Base-by-base conservation (phyloP, 2,329 filamentous ascomycete species). In the Boeremia lycopersici region DNA sequence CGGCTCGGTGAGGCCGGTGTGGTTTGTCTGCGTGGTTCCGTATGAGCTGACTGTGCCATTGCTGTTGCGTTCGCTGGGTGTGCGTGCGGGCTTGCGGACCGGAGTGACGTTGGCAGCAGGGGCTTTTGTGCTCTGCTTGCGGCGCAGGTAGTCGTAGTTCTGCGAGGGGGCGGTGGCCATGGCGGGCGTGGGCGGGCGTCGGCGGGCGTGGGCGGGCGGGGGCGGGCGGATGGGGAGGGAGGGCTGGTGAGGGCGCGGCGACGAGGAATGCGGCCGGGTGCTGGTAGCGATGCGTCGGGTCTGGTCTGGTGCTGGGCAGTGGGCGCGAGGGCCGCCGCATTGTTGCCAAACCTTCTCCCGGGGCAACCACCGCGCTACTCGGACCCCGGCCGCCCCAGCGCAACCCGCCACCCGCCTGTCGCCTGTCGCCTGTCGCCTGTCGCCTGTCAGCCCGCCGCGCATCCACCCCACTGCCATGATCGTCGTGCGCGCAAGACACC, bases 21-120 rank as follows among this genome's bases (percentile, higher is more conserved):
- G 88, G 71, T 87, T 84, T 67, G 86, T 89, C 57, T 87, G 88
- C 60, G 84, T 83, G 77, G 89, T 93, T 78, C 87, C 87, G 74
- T 87, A 88, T 63, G 91, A 96, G 83, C 89, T 93, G 75, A 92
- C 89, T 60, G 91, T 96, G 73, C 91, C 91, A 77, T 96, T 91
- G 80, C 91, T 96, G 63, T 89, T 89, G 73, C 91, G 83, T 60
- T 84, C 79, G 62, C 81, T 83, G 53, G 84, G 79, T 44, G 79
- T 80, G 66, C 83, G 79, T 51, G 77, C 76, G 56, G 81, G 81
- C 59, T 68, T 74, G 61, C 70, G 74, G 42, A 66, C 60, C 48
- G 67, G 71, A 46, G 68, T 64, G 59, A 70, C 69, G 34, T 64
- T 69, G 30, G 76, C 63, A 33, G 74, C 69, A 68, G 62, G 69